Evolutionary conservation across 495 filamentous ascomycete genomes (phyloP), one percentile per base, ranked within the genome.

Genomic region (Massariosphaeria phaeospora): DNA sequence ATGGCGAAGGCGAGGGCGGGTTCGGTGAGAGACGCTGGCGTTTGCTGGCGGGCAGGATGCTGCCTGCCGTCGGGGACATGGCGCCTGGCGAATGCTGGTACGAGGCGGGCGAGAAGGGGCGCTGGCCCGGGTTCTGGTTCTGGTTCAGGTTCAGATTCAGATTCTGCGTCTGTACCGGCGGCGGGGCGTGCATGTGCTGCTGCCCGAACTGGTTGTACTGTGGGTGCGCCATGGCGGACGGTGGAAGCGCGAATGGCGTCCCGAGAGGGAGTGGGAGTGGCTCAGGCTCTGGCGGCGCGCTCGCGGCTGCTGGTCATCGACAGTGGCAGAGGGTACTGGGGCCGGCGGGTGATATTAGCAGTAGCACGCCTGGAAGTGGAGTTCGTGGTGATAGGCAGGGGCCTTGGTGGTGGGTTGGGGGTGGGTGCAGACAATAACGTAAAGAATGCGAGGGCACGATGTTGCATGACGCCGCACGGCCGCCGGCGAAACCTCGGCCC

Each of bases 21-120:
- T 80, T 79, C 21, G 86, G 81, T 23, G 86, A 89, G 12, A 89
- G 71, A 18, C 81, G 81, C 49, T 79, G 80, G 39, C 86, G 77
- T 69, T 94, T 86, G 45, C 70, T 80, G 0, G 79, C 76, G 15
- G 82, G 83, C 39, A 78, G 67, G n/a, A n/a, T n/a, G 21, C 66
- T 15, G 64, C 63, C 6, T 58, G 26, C 27, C 44, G 34, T 52
- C 44, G 61, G 61, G 11, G 61, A 61, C 61, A 64, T 61, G 52
- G 46, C 35, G 24, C 52, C 44, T 20, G 61, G 61, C 38, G 56
- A 61, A 13, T 63, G 49, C 52, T 55, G 55, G 45, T 51, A 51
- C 26, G 38, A 33, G 25, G 29, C 15, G 3, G 63, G 30, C 29
- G 52, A 68, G 50, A 4, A 61, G 51, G 56, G 61, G 63, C 57